These are phyloP conservation scores for Drechslerella stenobrocha DNA, from an alignment of 2,329 filamentous ascomycete genomes.

Conservation along the genomic window DNA sequence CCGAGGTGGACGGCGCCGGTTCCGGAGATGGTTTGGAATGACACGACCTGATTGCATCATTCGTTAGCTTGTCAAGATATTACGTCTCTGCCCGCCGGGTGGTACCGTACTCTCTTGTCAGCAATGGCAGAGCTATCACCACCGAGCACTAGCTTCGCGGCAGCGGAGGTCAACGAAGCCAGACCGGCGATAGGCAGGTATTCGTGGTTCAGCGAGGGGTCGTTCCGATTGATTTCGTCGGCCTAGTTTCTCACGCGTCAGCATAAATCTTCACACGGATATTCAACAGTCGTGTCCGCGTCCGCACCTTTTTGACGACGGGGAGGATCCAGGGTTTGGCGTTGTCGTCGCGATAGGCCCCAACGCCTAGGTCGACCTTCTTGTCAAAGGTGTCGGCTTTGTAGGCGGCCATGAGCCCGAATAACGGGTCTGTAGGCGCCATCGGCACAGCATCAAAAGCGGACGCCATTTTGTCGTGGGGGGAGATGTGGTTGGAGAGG, in stretches of 20 bases:
- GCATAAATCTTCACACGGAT: constrained; percentile 52
- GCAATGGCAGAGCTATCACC: constrained; percentile 73
- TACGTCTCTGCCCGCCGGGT: neutral
- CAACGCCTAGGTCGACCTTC: constrained; percentile 99
- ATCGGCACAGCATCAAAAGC: constrained; percentile 71
- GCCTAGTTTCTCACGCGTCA: constrained; percentile 65
- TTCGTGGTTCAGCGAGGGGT: constrained; percentile 82
- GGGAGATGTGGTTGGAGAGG: constrained; percentile 31
- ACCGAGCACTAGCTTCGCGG: constrained; percentile 88
- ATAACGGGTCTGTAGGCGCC: constrained; percentile 92
- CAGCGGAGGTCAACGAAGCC: constrained; percentile 88
- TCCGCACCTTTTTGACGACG: constrained; percentile 64
- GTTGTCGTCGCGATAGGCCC: constrained; percentile 96
- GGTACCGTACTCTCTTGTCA: constrained; percentile 57
- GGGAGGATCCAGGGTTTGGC: constrained; percentile 98
- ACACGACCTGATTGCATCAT: constrained; percentile 67
- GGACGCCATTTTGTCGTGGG: constrained; percentile 44
- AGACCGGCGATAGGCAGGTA: constrained; percentile 97
- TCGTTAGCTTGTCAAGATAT: neutral
- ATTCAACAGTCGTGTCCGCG: no score
- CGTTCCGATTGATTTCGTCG: constrained; percentile 59
- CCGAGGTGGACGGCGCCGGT: constrained; percentile 95
- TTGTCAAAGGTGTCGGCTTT: constrained; percentile 90
- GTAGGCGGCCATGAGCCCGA: constrained; percentile 97
- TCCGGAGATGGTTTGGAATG: constrained; percentile 97